A percentile compares a stretch with the other conserved stretches of the same genome.
Conservation (phyloP, 306 rosid genomes). For the Heteromeles arbutifolia region DNA sequence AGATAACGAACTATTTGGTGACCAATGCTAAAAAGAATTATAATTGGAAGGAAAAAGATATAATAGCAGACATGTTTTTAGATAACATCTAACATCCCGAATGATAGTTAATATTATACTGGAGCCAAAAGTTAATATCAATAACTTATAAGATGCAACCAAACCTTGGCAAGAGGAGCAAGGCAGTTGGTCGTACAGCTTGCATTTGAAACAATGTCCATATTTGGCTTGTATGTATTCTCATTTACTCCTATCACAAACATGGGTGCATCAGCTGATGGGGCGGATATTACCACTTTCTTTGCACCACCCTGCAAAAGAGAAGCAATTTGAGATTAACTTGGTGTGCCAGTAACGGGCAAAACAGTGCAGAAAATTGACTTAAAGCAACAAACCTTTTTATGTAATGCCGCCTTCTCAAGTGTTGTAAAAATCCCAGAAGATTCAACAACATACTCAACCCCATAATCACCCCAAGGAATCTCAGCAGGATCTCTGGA, state of each 20-base stretch:
- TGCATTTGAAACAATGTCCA: conserved; percentile 95
- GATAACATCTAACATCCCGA: not conserved
- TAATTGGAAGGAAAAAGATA: not conserved
- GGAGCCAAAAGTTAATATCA: not conserved
- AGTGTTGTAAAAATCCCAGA: conserved; percentile 87
- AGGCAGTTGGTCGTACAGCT: conserved; percentile 99
- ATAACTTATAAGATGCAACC: conserved; percentile 15
- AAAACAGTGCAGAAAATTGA: conserved; percentile 1
- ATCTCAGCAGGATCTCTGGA: conserved; percentile 88
- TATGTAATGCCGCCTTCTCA: conserved; percentile 77
- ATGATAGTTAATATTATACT: not conserved
- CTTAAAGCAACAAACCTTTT: conserved; percentile 42
- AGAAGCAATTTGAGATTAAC: conserved; percentile 19
- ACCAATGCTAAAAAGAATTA: not conserved
- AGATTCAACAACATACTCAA: conserved; percentile 83
- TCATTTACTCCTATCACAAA: conserved; percentile 95
- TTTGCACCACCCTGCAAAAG: conserved; percentile 82
- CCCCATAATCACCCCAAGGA: conserved; percentile 92
- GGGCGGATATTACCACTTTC: conserved; percentile 94
- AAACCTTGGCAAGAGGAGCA: conserved; percentile 98
- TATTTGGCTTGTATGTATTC: conserved; percentile 58
- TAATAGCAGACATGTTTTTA: not conserved
- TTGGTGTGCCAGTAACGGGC: not conserved
- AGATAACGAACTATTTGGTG: not conserved
- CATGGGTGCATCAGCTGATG: conserved; percentile 99